Evolutionary conservation across 2,329 filamentous ascomycete genomes (phyloP), one percentile per base, ranked within the genome.

Genomic region (Clonostachys rosea): DNA sequence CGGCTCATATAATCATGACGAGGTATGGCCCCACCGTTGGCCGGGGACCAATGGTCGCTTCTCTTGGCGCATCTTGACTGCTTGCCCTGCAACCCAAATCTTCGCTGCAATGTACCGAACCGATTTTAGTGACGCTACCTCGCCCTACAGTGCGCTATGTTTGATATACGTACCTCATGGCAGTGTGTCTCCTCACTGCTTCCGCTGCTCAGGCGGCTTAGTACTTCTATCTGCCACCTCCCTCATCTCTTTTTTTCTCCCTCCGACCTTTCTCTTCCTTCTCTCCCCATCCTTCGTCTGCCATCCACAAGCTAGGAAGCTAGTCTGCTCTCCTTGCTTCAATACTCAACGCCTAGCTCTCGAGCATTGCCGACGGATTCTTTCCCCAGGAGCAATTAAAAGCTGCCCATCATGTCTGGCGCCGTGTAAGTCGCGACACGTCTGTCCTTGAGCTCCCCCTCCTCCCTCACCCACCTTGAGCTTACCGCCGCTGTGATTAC

Each of bases 391-490:
- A 30, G 24, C 24, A 30, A 30, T 30, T 30, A 30, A 24, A 45
- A 39, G 17, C 45, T 44, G 54, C 52, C 65, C 70, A 78, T 69
- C 69, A 83, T 83, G 79, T 83, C 79, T 76, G 78, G 78, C 67
- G 69, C 82, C 70, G 80, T 83, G 82, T 86, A 81, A 84, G 82
- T 84, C 53, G 49, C 49, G 47, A 45, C 55, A 37, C 46, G 49
- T 50, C 33, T 48, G 43, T 54, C 56, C 55, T 47, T 50, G 51
- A 44, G 52, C 53, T 52, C 53, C 56, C 55, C 46, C 56, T 56
- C 52, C 20, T 52, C 45, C 57, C 50, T 49, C 47, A 36, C 44
- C 24, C 36, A 39, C 14, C 36, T 39, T 39, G 36, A 39, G 14
- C 36, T 39, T 39, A 18, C 36, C 17, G 36, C 36, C 9, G 17